phyloP scores from a whole-genome alignment of 129 eudicot genomes.

The Smallanthus sonchifolius region DNA sequence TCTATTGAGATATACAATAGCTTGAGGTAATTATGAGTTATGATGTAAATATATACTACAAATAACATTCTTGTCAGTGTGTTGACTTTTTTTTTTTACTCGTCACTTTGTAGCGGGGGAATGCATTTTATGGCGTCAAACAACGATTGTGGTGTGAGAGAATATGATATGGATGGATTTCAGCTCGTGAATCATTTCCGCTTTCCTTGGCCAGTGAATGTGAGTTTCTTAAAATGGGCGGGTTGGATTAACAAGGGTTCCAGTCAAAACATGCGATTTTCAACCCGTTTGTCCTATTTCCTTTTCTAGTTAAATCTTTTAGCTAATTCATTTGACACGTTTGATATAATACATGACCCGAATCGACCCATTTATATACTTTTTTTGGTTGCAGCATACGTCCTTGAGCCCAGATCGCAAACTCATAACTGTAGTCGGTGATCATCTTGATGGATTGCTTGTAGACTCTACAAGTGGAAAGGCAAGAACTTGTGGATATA shows the following conservation, averaged over 20 bases:
- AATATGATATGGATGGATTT: conserved; percentile 79
- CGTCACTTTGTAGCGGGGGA: conserved; percentile 46
- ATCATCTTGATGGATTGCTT: conserved; percentile 60
- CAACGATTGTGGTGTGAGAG: conserved; percentile 81
- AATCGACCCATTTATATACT: not conserved
- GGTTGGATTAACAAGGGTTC: not conserved
- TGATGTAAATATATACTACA: not conserved
- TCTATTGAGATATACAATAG: conserved; percentile 67
- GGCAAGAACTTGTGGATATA: conserved; percentile 39
- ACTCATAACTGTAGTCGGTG: conserved; percentile 72
- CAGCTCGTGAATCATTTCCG: conserved; percentile 62
- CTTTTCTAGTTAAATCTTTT: not conserved
- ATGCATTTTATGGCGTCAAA: conserved; percentile 68
- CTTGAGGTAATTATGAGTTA: conserved; percentile 40
- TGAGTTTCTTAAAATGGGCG: conserved; percentile 26
- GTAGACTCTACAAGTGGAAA: conserved; percentile 68
- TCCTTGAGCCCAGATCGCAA: conserved; percentile 76
- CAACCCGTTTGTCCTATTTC: not conserved
- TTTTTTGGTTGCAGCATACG: conserved; percentile 62
- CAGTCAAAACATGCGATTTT: not conserved
- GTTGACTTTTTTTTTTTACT: not conserved
- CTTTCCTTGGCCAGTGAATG: conserved; percentile 94
- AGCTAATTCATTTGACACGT: not conserved
- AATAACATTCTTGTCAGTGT: not conserved
- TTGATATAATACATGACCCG: not conserved